These are phyloP conservation scores for Phaeosphaeria sp. DNA, from an alignment of 2,329 filamentous ascomycete genomes.

Conservation along the genomic window DNA sequence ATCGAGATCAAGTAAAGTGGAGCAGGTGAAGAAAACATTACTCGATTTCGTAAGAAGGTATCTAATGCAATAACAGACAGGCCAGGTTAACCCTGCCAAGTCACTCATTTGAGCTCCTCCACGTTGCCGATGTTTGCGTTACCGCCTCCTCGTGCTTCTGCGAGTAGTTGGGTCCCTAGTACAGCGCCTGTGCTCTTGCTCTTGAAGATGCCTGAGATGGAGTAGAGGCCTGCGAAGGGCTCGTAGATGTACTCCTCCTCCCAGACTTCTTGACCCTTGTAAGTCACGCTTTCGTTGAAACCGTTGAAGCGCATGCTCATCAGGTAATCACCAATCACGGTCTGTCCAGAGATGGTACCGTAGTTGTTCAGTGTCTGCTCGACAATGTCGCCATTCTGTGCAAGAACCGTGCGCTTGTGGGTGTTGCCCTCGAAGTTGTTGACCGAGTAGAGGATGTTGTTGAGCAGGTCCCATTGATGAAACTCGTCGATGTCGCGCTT, in stretches of 20 bases:
- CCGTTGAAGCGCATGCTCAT: constrained; percentile 64
- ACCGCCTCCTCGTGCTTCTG: constrained; percentile 61
- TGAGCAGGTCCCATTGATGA: constrained; percentile 56
- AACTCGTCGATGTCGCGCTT: constrained; percentile 39
- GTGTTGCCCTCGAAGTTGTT: constrained; percentile 65
- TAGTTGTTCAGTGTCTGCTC: constrained; percentile 63
- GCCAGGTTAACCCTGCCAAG: neutral
- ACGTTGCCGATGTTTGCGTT: constrained; percentile 56
- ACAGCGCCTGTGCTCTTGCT: constrained; percentile 57
- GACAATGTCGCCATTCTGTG: constrained; percentile 62
- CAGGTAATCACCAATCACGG: constrained; percentile 58
- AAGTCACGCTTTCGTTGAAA: constrained; percentile 50
- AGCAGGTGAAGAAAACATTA: constrained; percentile 2
- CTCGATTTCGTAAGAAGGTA: neutral
- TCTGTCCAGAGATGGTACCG: constrained; percentile 54
- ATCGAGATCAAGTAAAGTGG: neutral
- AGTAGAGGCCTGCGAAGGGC: constrained; percentile 58
- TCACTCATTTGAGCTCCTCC: constrained; percentile 8
- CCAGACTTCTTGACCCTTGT: constrained; percentile 55
- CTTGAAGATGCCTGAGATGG: constrained; percentile 57
- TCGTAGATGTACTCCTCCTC: constrained; percentile 63
- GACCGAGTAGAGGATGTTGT: constrained; percentile 67
- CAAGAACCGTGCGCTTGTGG: constrained; percentile 63
- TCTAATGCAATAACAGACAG: neutral
- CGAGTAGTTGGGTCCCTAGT: constrained; percentile 59